Evolutionary conservation across 768 basidiomycete species (phyloP).

Genomic region (Kwoniella botswanensis): DNA sequence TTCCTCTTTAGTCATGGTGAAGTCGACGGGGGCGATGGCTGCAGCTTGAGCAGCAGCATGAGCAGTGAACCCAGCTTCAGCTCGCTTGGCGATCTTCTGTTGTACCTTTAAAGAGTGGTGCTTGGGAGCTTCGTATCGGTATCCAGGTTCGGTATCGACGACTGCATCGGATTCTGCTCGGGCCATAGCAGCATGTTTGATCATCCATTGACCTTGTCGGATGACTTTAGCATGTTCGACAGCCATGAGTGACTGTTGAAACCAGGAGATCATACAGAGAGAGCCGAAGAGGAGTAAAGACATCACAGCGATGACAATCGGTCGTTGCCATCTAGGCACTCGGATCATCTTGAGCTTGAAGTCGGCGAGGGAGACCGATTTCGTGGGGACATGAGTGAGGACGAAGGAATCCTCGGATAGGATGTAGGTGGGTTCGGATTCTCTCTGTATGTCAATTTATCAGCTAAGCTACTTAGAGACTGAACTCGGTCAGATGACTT

Average conservation of each 20-base stretch:
- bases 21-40: constrained; percentile 5
- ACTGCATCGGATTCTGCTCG: constrained; percentile 24
- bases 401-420: constrained; percentile 31
- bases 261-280: constrained; percentile 33
- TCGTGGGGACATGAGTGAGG: constrained; percentile 33
- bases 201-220: constrained; percentile 25
- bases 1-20: constrained; percentile 31
- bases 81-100: constrained; percentile 24
- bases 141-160: constrained; percentile 29
- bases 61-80: constrained; percentile 12
- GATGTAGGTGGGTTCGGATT: constrained; percentile 31
- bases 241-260: constrained; percentile 27
- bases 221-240: constrained; percentile 29
- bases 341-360: constrained; percentile 26
- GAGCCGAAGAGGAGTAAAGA: constrained; percentile 34
- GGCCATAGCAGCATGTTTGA: constrained; percentile 29
- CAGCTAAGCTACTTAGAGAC: not conserved
- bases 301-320: constrained; percentile 29
- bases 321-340: constrained; percentile 33
- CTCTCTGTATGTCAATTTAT: not conserved
- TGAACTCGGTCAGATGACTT: not conserved
- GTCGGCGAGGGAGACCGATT: constrained; percentile 25
- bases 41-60: constrained; percentile 5
- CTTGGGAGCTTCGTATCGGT: constrained; percentile 22
- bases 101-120: constrained; percentile 34